Evolutionary conservation across 1,284 basidiomycete species (phyloP), one percentile per base, ranked within the genome.

Genomic region (Vanrija sp.): DNA sequence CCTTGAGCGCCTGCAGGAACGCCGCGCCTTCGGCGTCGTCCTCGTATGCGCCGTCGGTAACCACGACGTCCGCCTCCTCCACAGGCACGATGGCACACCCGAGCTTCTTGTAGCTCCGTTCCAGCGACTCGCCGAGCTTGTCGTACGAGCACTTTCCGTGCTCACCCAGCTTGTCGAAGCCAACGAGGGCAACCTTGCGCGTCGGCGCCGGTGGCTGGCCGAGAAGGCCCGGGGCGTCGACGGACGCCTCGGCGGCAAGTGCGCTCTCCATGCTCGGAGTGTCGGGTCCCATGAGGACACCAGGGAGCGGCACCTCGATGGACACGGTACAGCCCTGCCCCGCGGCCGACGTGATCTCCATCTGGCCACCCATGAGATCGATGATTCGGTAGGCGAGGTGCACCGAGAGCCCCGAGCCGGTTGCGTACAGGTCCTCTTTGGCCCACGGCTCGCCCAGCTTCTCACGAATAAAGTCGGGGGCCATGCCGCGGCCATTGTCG

Each of bases 361-460:
- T 71, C 16, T 70, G 60, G 10, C 74, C 74, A 21, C 71, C 72
- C 52, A 76, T 65, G 16, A 73, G 63, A 29, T 75, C 72, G 44
- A 76, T 60, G 49, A 76, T 72, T 14, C 73, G 63, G 46, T 69
- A 72, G 3, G 74, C 72, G 16, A 76, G 64, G 39, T 74, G 72
- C 3, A 75, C 65, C 16, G 67, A 69, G 5, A 75, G 60, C 2
- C 72, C 70, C 42, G 66, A 69, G 7, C 74, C 74, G 0, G 72
- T 66, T 3, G 69, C 67, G 44, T 69, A 73, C 3, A 66, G 62
- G 49, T 75, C 73, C 53, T 76, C 67, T 44, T 73, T 71, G 4
- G 67, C 65, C 62, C 68, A 73, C 3, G 68, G 68, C 46, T 65
- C 66, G 34, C 70, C 64, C 0, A 73, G 62, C 40, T 69, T 68